Evolutionary conservation across 2,329 filamentous ascomycete species (phyloP), one percentile per base, ranked within the genome.

Genomic region (Apiospora koreana): DNA sequence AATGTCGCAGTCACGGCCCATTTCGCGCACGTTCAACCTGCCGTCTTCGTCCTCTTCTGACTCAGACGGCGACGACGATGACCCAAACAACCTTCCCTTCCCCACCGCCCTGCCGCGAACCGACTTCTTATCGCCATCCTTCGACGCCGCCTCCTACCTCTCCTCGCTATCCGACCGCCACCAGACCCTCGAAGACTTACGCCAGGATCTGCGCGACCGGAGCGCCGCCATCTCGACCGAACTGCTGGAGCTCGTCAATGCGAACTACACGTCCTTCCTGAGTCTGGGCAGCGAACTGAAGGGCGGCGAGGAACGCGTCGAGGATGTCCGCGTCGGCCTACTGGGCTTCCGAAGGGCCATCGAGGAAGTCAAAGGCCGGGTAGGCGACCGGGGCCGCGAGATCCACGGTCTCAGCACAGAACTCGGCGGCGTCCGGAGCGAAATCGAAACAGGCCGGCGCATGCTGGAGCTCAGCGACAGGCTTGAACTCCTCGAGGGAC

Each of bases 151-250:
- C 1, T 84, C 85, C 2, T 99, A 98, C 80, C 91, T 99, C 65
- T 94, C 81, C 9, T 92, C 93, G 1, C 87, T 97, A 1, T 89
- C 91, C 25, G 91, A 96, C 78, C 92, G 96, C 1, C 96, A 99
- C 80, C 96, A 99, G 81, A 98, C 95, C 0, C 93, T 99, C 65
- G 95, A 97, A 79, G 96, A 99, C 80, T 86, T 99, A 42, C 93
- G 95, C 45, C 84, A 91, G 6, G 97, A 99, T 77, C 86, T 99
- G 21, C 91, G 95, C 62, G 89, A 94, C 71, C 88, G 97, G 68
- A 93, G 91, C 75, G 89, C 93, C 75, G 87, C 92, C 25, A 91
- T 99, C 72, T 93, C 91, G 77, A 89, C 92, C 73, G 96, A 99
- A 83, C 87, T 99, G 2, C 86, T 99, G 23, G 95, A 98, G 82